phyloP scores from a whole-genome alignment of 1,284 basidiomycete species.

The Cystobasidium pallidum region DNA sequence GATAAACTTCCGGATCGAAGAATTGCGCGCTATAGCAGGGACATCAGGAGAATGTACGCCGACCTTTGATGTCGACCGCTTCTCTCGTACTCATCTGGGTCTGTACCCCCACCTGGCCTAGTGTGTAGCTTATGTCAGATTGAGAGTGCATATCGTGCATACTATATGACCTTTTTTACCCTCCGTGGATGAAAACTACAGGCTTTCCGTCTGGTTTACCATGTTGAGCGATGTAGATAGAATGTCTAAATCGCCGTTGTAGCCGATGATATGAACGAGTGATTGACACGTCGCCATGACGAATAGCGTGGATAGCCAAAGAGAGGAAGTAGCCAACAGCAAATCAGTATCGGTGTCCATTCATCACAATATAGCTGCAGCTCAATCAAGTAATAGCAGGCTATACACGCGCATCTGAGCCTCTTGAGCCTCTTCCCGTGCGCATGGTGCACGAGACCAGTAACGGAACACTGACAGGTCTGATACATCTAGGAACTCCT shows the following conservation, averaged over 20 bases:
- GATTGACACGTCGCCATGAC: too few species aligned
- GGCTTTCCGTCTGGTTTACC: slow-evolving; percentile 49
- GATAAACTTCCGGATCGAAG: slow-evolving; percentile 82
- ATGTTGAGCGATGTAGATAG: slow-evolving; percentile 51
- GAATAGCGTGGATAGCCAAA: too few species aligned
- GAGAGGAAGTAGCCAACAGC: too few species aligned
- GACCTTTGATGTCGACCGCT: slow-evolving; percentile 16
- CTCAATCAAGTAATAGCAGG: too few species aligned
- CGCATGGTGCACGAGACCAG: neutral
- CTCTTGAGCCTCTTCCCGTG: too few species aligned
- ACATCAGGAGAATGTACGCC: neutral
- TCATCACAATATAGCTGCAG: too few species aligned
- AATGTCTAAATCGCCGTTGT: slow-evolving; percentile 47
- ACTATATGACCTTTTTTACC: slow-evolving; percentile 44
- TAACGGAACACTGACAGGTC: slow-evolving; percentile 63
- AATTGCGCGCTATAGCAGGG: slow-evolving; percentile 65
- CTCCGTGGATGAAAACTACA: slow-evolving; percentile 80
- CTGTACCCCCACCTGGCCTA: slow-evolving; percentile 38
- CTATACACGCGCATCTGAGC: too few species aligned
- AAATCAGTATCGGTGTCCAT: too few species aligned
- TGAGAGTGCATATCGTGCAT: neutral
- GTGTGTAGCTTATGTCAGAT: neutral
- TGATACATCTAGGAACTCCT: slow-evolving; percentile 71
- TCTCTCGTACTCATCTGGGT: slow-evolving; percentile 8
- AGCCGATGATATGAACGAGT: too few species aligned